phyloP scores from a whole-genome alignment of 2,329 filamentous ascomycete genomes.

The Nectriaceae sp. region DNA sequence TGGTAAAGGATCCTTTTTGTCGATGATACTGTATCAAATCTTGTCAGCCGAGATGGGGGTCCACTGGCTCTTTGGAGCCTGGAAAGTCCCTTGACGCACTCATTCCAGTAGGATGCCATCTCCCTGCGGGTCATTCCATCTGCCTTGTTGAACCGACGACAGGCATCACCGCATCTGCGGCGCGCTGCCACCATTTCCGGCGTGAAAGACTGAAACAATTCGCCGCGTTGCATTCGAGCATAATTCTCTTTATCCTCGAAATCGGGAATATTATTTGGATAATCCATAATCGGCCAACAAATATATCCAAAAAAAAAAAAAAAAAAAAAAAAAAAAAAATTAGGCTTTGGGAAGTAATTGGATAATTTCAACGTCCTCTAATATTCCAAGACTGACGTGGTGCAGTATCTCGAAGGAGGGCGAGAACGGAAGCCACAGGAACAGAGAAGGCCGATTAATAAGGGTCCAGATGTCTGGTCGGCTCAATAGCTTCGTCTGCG shows the following conservation, averaged over 20 bases:
- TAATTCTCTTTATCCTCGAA: not conserved
- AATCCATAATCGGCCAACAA: not conserved
- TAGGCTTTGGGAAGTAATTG: not conserved
- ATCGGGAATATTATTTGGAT: not conserved
- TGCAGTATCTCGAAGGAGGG: too few species aligned
- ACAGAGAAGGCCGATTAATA: too few species aligned
- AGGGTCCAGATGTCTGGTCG: too few species aligned
- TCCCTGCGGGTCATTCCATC: not conserved
- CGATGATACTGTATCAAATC: not conserved
- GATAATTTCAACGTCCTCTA: not conserved
- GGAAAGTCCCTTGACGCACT: not conserved
- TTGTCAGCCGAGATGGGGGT: not conserved
- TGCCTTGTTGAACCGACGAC: not conserved
- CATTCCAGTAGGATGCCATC: not conserved
- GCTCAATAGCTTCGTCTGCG: too few species aligned
- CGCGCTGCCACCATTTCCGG: not conserved
- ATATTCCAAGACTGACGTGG: not conserved
- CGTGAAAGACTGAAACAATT: conserved; percentile 35
- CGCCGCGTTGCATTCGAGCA: not conserved
- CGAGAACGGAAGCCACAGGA: too few species aligned
- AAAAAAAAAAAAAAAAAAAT: too few species aligned
- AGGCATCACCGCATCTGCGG: not conserved
- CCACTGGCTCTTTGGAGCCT: not conserved
- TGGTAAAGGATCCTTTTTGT: not conserved
- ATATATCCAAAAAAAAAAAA: too few species aligned